phyloP scores from a whole-genome alignment of 1,139 yeast species.

The Yamadazyma friedrichii region DNA sequence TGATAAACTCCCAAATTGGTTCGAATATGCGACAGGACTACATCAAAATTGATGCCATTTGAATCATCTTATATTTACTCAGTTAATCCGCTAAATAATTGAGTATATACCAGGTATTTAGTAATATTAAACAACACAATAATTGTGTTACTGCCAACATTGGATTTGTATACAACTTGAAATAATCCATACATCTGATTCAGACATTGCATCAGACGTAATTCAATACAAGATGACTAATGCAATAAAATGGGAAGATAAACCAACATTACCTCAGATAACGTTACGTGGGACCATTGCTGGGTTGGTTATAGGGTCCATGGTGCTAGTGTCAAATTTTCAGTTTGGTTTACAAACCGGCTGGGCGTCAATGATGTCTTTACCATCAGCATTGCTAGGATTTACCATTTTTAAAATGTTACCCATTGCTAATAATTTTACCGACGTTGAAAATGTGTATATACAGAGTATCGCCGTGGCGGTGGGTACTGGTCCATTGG shows the following conservation, averaged over 20 bases:
- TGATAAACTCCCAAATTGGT: neutral
- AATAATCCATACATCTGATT: too few relatives aligned
- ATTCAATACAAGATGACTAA: too few relatives aligned
- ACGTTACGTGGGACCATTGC: slow-evolving; percentile 70
- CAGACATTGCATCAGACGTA: too few relatives aligned
- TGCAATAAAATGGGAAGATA: slow-evolving; percentile 3
- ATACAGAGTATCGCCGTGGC: slow-evolving; percentile 94
- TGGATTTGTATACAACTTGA: too few relatives aligned
- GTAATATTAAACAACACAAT: too few relatives aligned
- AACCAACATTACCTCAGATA: slow-evolving; percentile 40
- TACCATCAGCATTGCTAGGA: slow-evolving; percentile 89
- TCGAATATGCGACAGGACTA: too few relatives aligned
- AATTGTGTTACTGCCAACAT: too few relatives aligned
- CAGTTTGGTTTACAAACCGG: slow-evolving; percentile 97
- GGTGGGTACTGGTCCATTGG: slow-evolving; percentile 95
- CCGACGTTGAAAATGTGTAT: slow-evolving; percentile 91
- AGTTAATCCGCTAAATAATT: too few relatives aligned
- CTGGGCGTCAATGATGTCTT: slow-evolving; percentile 99
- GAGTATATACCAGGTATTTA: too few relatives aligned
- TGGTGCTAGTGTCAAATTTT: slow-evolving; percentile 83
- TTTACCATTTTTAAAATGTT: slow-evolving; percentile 72
- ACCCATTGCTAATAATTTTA: slow-evolving; percentile 50
- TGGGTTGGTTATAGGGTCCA: slow-evolving; percentile 75
- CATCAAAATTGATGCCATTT: too few relatives aligned
- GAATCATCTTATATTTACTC: too few relatives aligned